A percentile compares a stretch with the other conserved stretches of the same genome.
phyloP scores from a whole-genome alignment of 2,329 filamentous ascomycete species.

The Aureobasidium sp. region DNA sequence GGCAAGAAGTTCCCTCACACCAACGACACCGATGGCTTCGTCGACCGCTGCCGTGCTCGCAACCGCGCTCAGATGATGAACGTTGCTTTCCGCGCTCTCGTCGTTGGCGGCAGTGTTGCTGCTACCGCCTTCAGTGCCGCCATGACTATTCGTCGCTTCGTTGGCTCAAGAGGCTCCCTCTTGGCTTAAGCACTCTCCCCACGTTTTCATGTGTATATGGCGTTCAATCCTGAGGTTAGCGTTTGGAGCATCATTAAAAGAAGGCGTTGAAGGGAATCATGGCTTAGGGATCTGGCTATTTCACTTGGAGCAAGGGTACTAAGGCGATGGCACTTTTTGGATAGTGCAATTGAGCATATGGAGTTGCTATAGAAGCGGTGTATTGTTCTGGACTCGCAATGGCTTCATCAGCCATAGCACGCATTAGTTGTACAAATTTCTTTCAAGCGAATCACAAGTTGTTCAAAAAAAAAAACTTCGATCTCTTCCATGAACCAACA shows the following conservation, averaged over 20 bases:
- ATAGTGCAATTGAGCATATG: not conserved
- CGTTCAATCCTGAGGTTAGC: constrained; percentile 4
- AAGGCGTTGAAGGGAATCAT: not conserved
- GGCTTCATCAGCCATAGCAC: constrained; percentile 4
- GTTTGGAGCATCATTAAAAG: constrained; percentile 6
- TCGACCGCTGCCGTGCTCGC: constrained; percentile 46
- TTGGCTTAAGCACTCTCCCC: constrained; percentile 8
- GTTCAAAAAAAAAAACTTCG: not conserved
- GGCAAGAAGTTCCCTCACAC: constrained; percentile 45
- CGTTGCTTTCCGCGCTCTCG: constrained; percentile 44
- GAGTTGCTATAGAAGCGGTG: not conserved
- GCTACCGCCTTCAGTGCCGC: constrained; percentile 34
- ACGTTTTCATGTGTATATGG: not conserved
- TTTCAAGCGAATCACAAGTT: not conserved
- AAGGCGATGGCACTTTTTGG: not conserved
- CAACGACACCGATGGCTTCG: constrained; percentile 50
- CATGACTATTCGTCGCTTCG: constrained; percentile 30
- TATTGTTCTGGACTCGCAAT: not conserved
- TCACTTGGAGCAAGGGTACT: not conserved
- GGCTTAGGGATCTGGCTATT: not conserved
- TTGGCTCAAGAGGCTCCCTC: constrained; percentile 22
- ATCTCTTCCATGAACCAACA: not conserved
- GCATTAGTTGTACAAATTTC: constrained; percentile 6
- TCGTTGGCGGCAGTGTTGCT: constrained; percentile 43
- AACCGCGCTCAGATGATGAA: constrained; percentile 53